Percentiles rank a stretch among this genome's conserved stretches.
Evolutionary conservation across 2,329 filamentous ascomycete genomes (phyloP).

Genomic region (Calonectria leucothoes): DNA sequence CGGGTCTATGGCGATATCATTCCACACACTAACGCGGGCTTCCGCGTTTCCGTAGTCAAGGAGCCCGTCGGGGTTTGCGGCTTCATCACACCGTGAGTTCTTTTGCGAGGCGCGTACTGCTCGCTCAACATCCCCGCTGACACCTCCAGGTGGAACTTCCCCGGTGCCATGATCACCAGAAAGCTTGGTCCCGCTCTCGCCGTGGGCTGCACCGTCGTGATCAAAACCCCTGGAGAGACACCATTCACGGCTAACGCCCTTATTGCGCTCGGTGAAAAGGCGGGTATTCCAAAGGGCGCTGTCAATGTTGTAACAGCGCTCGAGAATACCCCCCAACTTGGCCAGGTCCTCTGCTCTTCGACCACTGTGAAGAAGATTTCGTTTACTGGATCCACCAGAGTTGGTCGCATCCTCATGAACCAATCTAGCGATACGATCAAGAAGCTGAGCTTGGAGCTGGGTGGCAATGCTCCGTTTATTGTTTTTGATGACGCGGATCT

Average conservation of each 20-base stretch:
- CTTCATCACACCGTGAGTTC: slow-evolving; percentile 40
- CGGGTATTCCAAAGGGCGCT: slow-evolving; percentile 61
- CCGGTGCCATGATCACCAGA: slow-evolving; percentile 60
- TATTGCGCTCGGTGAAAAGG: slow-evolving; percentile 82
- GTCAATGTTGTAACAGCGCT: slow-evolving; percentile 29
- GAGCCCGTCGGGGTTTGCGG: slow-evolving; percentile 47
- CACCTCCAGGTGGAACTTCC: slow-evolving; percentile 65
- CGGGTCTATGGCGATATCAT: slow-evolving; percentile 69
- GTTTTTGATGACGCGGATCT: slow-evolving; percentile 82
- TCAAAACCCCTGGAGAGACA: slow-evolving; percentile 88
- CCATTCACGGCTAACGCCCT: slow-evolving; percentile 87
- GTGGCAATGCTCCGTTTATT: slow-evolving; percentile 62
- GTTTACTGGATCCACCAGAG: slow-evolving; percentile 12
- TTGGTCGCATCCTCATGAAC: slow-evolving; percentile 6
- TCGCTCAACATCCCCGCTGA: not conserved
- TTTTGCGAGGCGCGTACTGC: not conserved
- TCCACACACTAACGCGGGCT: slow-evolving; percentile 68
- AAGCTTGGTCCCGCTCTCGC: slow-evolving; percentile 66
- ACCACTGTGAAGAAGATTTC: slow-evolving; percentile 16
- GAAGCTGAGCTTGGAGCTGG: slow-evolving; percentile 17
- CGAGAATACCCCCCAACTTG: slow-evolving; percentile 7
- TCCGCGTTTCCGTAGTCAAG: slow-evolving; percentile 74
- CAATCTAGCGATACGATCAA: slow-evolving; percentile 7
- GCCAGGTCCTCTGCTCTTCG: not conserved
- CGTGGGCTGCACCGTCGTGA: slow-evolving; percentile 82